Evolutionary conservation across 208 protist species (phyloP).

Genomic region (Trichomonas vaginalis): DNA sequence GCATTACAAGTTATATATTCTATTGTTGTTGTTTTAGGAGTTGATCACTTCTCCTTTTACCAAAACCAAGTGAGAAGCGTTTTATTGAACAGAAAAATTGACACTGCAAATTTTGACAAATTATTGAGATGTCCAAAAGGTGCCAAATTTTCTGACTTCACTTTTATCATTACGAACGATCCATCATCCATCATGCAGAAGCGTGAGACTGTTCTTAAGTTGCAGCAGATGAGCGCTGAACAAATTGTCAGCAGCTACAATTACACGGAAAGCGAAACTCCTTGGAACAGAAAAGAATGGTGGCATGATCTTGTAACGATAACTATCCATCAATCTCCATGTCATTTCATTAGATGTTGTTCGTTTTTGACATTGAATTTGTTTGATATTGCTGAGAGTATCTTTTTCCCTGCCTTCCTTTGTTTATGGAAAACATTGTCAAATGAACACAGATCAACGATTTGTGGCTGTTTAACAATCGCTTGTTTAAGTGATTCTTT

Average conservation of each 20-base stretch:
- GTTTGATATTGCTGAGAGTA: not conserved
- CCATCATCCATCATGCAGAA: not conserved
- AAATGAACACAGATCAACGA: not conserved
- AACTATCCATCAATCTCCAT: not conserved
- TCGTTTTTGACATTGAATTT: not conserved
- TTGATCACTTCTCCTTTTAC: not conserved
- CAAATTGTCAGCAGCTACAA: not conserved
- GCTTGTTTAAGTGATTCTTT: not conserved
- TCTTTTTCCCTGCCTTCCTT: not conserved
- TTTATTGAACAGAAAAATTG: not conserved
- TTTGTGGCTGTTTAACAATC: not conserved
- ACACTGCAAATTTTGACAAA: not conserved
- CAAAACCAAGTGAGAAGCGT: not conserved
- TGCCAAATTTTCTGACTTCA: not conserved
- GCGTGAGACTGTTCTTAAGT: too few species aligned
- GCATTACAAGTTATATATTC: not conserved
- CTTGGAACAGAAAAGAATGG: slow-evolving; percentile 11
- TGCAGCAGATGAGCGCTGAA: not conserved
- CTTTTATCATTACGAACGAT: not conserved
- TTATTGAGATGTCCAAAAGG: not conserved
- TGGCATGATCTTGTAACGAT: not conserved
- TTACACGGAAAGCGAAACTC: not conserved
- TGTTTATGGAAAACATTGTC: not conserved
- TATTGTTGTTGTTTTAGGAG: not conserved
- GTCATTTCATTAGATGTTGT: not conserved